phyloP scores from a whole-genome alignment of 192 early-diverging fungal species.

The Haplosporangium gracile region DNA sequence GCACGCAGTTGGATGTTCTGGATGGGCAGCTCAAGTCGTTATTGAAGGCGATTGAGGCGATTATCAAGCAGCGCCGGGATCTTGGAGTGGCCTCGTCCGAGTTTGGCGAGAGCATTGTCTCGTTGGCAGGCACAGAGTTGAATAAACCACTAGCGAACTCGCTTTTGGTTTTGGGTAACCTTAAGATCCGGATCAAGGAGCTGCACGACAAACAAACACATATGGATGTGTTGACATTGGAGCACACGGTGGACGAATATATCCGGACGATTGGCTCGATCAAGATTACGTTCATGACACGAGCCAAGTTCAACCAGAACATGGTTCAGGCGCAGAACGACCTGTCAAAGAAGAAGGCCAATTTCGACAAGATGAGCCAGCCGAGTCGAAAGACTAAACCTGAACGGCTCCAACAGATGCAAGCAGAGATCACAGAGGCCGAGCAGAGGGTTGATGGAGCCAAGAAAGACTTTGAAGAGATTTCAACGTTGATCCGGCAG shows the following conservation, averaged over 20 bases:
- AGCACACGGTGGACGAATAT: slow-evolving; percentile 90
- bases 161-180: slow-evolving; percentile 78
- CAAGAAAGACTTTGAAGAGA: slow-evolving; percentile 80
- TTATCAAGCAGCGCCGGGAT: slow-evolving; percentile 83
- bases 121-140: slow-evolving; percentile 79
- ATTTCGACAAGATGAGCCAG: slow-evolving; percentile 73
- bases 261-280: slow-evolving; percentile 88
- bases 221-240: slow-evolving; percentile 79
- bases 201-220: slow-evolving; percentile 85
- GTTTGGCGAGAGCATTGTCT: slow-evolving; percentile 83
- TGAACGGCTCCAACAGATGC: slow-evolving; percentile 26
- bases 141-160: slow-evolving; percentile 75
- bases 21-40: slow-evolving; percentile 85
- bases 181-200: slow-evolving; percentile 84
- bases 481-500: slow-evolving; percentile 74
- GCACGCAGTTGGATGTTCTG: slow-evolving; percentile 78
- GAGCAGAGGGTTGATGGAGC: slow-evolving; percentile 61
- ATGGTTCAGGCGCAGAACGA: slow-evolving; percentile 81
- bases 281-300: slow-evolving; percentile 83
- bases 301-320: slow-evolving; percentile 73
- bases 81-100: slow-evolving; percentile 79
- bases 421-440: slow-evolving; percentile 50
- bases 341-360: slow-evolving; percentile 75
- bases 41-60: slow-evolving; percentile 81
- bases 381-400: slow-evolving; percentile 42